Percentiles rank a stretch among this genome's conserved stretches.
Evolutionary conservation across 371 early-diverging fungal genomes (phyloP).

Genomic region (Lichtheimia hyalospora): DNA sequence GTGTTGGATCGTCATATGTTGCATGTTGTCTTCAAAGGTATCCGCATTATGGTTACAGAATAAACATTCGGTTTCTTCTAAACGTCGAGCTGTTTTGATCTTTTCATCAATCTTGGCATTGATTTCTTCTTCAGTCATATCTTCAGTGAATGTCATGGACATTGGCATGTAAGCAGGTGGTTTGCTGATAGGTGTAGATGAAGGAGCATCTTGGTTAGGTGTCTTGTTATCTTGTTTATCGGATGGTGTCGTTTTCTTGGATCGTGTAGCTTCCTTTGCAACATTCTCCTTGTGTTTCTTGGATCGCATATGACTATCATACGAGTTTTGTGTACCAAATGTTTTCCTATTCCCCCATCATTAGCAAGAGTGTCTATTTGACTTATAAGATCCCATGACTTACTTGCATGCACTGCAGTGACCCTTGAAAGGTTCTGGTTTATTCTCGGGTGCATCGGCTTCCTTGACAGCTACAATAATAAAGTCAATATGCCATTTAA

Average conservation of each 20-base stretch:
- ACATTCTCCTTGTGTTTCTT: conserved; percentile 91
- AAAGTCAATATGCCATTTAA: neutral
- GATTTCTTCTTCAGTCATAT: conserved; percentile 46
- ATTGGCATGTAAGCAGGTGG: neutral
- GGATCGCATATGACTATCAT: conserved; percentile 82
- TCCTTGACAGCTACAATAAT: conserved; percentile 27
- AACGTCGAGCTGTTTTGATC: conserved; percentile 62
- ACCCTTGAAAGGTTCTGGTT: conserved; percentile 28
- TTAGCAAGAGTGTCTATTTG: neutral
- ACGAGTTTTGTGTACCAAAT: conserved; percentile 79
- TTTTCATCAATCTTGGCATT: conserved; percentile 71
- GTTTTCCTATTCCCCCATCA: conserved; percentile 52
- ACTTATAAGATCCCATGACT: neutral
- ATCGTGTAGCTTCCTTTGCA: conserved; percentile 35
- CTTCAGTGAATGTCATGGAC: conserved; percentile 51
- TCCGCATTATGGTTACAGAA: conserved; percentile 74
- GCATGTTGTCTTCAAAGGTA: conserved; percentile 81
- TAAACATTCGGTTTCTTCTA: conserved; percentile 75
- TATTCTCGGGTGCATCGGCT: conserved; percentile 17
- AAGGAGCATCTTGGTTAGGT: conserved; percentile 25
- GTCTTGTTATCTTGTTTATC: neutral
- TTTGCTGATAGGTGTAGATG: conserved; percentile 22
- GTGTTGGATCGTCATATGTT: conserved; percentile 90
- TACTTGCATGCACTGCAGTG: conserved; percentile 45
- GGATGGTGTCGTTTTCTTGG: conserved; percentile 5